Percentiles rank a stretch among this genome's conserved stretches.
These are phyloP conservation scores for Phyllosticta paracitricarpa DNA, from an alignment of 2,329 filamentous ascomycete species.

Conservation along the genomic window DNA sequence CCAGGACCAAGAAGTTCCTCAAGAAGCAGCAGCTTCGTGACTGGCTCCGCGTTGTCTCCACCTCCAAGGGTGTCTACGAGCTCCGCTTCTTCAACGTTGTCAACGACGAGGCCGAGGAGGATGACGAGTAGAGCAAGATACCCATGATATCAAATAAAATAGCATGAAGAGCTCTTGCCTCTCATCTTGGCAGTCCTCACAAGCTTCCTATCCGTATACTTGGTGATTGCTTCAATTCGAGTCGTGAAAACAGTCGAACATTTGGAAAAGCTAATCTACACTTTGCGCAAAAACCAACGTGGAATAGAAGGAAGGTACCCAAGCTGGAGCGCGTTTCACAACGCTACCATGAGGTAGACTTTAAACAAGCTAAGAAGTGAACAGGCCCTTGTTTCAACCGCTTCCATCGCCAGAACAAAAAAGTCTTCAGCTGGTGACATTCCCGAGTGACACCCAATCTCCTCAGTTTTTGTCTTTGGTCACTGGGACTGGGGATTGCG, in stretches of 20 bases:
- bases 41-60: constrained; percentile 98
- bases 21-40: constrained; percentile 99
- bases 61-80: constrained; percentile 97
- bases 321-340: neutral
- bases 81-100: constrained; percentile 99
- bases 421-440: neutral
- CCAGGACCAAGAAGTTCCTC: constrained; percentile 99
- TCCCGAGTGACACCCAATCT: neutral
- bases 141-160: neutral
- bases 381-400: neutral
- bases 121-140: constrained; percentile 72
- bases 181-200: neutral
- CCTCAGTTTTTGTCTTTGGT: constrained; percentile 1
- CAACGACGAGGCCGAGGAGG: constrained; percentile 94
- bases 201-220: neutral
- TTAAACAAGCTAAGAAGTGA: neutral
- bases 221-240: neutral
- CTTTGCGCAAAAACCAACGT: neutral
- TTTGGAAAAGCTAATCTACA: neutral
- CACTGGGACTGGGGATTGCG: neutral
- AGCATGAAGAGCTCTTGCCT: neutral
- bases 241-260: neutral
- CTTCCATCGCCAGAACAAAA: neutral
- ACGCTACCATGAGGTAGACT: neutral
- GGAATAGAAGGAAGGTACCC: neutral